These are phyloP conservation scores for Wickerhamiella kurtzmanii DNA, from an alignment of 805 yeast species.

Conservation along the genomic window DNA sequence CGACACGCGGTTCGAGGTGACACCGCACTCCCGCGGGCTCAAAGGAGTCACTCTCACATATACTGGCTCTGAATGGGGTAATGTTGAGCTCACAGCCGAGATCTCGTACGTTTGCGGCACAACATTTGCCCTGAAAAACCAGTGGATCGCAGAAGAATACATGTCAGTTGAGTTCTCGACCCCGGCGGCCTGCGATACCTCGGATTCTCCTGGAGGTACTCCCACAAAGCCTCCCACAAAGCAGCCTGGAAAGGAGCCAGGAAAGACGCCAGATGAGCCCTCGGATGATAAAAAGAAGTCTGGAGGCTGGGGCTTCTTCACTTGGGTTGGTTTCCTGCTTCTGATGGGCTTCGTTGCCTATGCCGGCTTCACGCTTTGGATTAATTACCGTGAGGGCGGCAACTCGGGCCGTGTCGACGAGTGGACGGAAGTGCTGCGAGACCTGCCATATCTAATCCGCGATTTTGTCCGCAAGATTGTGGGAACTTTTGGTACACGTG, in stretches of 20 bases:
- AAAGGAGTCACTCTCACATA: slow-evolving; percentile 26
- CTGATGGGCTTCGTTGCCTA: slow-evolving; percentile 60
- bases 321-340: slow-evolving; percentile 68
- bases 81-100: slow-evolving; percentile 26
- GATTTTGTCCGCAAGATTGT: slow-evolving; percentile 61
- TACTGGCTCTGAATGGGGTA: slow-evolving; percentile 60
- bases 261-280: slow-evolving; percentile 19
- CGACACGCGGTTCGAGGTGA: background rate
- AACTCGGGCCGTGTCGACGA: slow-evolving; percentile 44
- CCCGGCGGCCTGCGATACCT: slow-evolving; percentile 14
- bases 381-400: slow-evolving; percentile 59
- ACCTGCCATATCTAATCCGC: slow-evolving; percentile 56
- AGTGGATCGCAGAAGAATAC: slow-evolving; percentile 14
- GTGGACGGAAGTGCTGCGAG: slow-evolving; percentile 38
- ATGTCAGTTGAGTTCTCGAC: slow-evolving; percentile 15
- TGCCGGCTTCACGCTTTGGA: slow-evolving; percentile 62
- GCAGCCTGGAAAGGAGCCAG: slow-evolving; percentile 6
- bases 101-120: slow-evolving; percentile 22
- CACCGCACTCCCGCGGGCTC: slow-evolving; percentile 15
- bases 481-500: slow-evolving; percentile 54
- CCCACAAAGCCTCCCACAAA: slow-evolving; percentile 21
- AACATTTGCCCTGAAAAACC: slow-evolving; percentile 1
- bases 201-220: slow-evolving; percentile 2
- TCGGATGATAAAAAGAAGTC: slow-evolving; percentile 22
- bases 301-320: slow-evolving; percentile 64